Conservation (phyloP, 768 basidiomycete species). For the Coprinopsis cinerea region DNA sequence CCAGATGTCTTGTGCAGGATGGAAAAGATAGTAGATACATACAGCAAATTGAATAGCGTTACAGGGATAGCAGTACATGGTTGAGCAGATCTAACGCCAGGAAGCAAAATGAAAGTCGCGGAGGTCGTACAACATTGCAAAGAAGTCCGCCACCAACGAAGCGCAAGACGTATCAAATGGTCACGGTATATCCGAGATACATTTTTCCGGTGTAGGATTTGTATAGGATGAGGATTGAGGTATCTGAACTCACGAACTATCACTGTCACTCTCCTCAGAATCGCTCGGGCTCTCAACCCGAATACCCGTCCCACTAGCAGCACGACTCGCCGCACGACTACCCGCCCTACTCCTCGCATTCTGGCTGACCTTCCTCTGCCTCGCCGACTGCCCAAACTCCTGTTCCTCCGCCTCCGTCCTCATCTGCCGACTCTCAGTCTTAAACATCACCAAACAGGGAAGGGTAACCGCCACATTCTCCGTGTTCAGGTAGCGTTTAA, state of each 20-base stretch:
- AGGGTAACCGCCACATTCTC: constrained; percentile 33
- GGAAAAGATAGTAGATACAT: no score
- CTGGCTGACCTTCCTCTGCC: constrained; percentile 22
- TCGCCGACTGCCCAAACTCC: constrained; percentile 33
- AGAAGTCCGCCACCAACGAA: no score
- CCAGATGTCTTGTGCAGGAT: no score
- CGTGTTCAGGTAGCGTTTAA: constrained; percentile 25
- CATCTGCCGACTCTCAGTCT: constrained; percentile 42
- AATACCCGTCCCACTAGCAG: constrained; percentile 4
- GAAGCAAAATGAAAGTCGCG: no score
- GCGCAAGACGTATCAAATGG: no score
- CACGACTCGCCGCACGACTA: not conserved
- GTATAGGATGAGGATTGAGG: not conserved
- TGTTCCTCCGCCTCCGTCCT: constrained; percentile 44
- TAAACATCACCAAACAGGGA: constrained; percentile 57
- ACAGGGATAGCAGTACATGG: no score
- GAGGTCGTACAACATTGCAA: no score
- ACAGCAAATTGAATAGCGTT: no score
- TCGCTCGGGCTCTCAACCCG: constrained; percentile 4
- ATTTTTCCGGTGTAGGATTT: no score
- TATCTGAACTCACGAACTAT: not conserved
- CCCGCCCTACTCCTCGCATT: constrained; percentile 20
- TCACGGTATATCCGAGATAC: no score
- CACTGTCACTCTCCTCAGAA: constrained; percentile 5
- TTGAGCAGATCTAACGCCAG: no score